Base-by-base conservation (phyloP, 2,329 filamentous ascomycete genomes). In the Diaporthe sp. region DNA sequence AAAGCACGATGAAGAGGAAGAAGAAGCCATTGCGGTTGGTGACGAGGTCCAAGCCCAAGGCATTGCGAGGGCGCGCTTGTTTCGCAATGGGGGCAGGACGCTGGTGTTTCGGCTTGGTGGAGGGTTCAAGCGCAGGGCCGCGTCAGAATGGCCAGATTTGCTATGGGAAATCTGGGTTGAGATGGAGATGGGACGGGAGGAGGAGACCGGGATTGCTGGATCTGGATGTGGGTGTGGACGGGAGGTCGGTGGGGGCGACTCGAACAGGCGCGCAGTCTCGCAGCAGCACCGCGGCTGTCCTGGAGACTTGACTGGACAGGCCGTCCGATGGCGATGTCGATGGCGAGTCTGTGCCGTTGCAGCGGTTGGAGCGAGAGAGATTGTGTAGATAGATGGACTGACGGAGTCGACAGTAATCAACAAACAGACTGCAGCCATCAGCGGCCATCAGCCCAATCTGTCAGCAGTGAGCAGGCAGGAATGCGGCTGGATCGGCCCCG, bases 111-210 rank as follows among this genome's bases (percentile, higher is more conserved):
- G 65, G 65, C 25, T 42, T n/a, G 37, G 65, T 70, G 65, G 65
- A 70, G 47, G 65, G 65, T 55, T 53, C 65, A 55, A 42, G 65
- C 49, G 49, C 65, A 70, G 49, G 65, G 65, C 65, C 49, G 65
- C 65, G 65, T 70, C 65, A 55, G 65, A 70, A 70, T 42, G 47
- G 65, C 65, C 65, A 70, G 65, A 70, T 55, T 70, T 55, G 47
- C 47, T 53, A 42, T 68, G 31, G 49, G 65, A 42, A 70, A 28
- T 70, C 34, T 55, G 34, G 47, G 65, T 28, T 55, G 65, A 22
- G 44, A 51, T 51, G 28, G 25, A 22, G 63, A 37, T 51, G 63
- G 42, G 61, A 70, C 15, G 49, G 63, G 47, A 53, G 34, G n/a
- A 42, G 65, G 22, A 31, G 47, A 51, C 63, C 63, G 44, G 63